Conservation (phyloP, 768 basidiomycete species). For the Mycena pura region DNA sequence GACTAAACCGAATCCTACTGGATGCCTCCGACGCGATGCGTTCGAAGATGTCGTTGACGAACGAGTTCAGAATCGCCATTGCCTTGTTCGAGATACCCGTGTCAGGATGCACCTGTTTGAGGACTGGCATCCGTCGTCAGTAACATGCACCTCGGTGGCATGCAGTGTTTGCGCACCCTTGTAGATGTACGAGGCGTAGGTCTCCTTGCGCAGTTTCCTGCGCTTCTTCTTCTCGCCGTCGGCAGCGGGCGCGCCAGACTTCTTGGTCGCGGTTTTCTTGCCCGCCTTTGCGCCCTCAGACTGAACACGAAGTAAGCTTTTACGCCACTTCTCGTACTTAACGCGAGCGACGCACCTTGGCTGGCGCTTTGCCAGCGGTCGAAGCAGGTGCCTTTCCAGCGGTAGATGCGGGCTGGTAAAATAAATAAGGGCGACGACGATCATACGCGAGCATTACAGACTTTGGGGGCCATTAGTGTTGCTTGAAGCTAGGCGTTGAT, state of each 20-base stretch:
- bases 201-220: conserved; percentile 81
- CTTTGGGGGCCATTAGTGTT: conserved; percentile 45
- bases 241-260: conserved; percentile 48
- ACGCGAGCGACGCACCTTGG: conserved; percentile 33
- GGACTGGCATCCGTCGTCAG: conserved; percentile 49
- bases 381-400: conserved; percentile 79
- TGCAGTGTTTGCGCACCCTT: conserved; percentile 56
- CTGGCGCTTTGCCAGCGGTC: conserved; percentile 70
- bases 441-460: conserved; percentile 21
- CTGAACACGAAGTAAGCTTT: conserved; percentile 1
- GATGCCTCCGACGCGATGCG: conserved; percentile 79
- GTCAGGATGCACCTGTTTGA: conserved; percentile 93
- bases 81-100: conserved; percentile 94
- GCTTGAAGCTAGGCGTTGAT: conserved; percentile 32
- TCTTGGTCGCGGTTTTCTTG: conserved; percentile 68
- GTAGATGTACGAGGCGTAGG: conserved; percentile 68
- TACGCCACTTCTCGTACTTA: not conserved
- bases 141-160: not conserved
- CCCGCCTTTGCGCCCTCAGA: conserved; percentile 55
- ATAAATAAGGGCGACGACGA: not conserved
- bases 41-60: conserved; percentile 87
- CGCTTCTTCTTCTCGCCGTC: conserved; percentile 82
- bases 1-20: conserved; percentile 48
- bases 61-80: conserved; percentile 84
- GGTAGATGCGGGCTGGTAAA: conserved; percentile 65